A percentile compares a stretch with the other conserved stretches of the same genome.
Conservation (phyloP, 140 eudicot species). For the Cichorium intybus region DNA sequence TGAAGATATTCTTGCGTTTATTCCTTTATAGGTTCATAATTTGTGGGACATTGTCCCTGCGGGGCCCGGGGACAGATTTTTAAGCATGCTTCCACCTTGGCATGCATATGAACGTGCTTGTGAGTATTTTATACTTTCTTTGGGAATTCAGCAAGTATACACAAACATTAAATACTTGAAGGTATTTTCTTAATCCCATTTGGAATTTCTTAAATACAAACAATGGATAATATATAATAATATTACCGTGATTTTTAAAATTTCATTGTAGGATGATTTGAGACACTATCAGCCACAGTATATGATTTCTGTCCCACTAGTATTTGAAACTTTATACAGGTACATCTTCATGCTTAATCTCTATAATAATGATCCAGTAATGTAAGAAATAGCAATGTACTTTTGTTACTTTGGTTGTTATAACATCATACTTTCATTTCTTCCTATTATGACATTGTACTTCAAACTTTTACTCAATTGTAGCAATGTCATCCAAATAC, state of each 20-base stretch:
- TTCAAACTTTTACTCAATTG: too few species aligned
- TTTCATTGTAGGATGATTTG: constrained; percentile 80
- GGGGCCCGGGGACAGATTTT: constrained; percentile 82
- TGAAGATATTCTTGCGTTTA: neutral
- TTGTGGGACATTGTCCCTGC: constrained; percentile 83
- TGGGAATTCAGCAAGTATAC: constrained; percentile 82
- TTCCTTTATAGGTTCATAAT: constrained; percentile 47
- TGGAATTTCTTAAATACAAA: constrained; percentile 6
- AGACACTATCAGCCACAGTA: constrained; percentile 76
- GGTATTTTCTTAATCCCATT: constrained; percentile 41
- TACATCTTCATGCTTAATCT: constrained; percentile 25
- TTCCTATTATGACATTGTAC: constrained; percentile 1
- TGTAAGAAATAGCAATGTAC: neutral
- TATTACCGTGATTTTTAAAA: too few species aligned
- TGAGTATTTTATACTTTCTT: constrained; percentile 74
- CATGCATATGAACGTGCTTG: constrained; percentile 96
- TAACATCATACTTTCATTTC: neutral
- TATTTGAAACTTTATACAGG: constrained; percentile 91
- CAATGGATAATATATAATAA: neutral
- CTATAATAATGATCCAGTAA: neutral
- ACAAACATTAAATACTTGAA: constrained; percentile 67
- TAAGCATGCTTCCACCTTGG: constrained; percentile 99
- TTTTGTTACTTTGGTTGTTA: neutral
- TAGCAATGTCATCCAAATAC: too few species aligned
- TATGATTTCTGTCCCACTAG: constrained; percentile 88